Conservation (phyloP, 441 rosid genomes). For the Populus hybrid region DNA sequence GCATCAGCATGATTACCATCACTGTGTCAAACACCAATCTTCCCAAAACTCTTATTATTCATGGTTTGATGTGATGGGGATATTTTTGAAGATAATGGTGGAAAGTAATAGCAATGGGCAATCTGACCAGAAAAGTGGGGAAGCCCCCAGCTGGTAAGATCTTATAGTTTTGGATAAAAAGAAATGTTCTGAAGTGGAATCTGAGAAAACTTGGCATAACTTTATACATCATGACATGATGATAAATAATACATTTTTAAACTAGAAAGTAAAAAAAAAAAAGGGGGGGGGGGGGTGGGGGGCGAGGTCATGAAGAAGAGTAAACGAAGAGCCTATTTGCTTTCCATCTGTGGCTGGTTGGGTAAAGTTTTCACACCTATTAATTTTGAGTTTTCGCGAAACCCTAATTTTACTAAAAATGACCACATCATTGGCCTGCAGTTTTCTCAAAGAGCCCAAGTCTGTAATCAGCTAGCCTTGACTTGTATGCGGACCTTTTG, state of each 20-base stretch:
- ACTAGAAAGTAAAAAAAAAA: neutral
- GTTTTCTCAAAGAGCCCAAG: conserved; percentile 56
- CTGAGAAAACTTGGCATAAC: neutral
- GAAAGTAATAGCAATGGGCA: neutral
- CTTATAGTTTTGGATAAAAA: neutral
- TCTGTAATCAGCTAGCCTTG: conserved; percentile 61
- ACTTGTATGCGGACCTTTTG: conserved; percentile 59
- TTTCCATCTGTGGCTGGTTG: conserved; percentile 33
- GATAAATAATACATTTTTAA: conserved; percentile 16
- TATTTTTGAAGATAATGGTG: neutral
- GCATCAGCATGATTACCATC: conserved; percentile 1
- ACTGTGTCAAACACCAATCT: conserved; percentile 8
- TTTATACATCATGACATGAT: conserved; percentile 12
- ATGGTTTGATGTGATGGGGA: conserved; percentile 18
- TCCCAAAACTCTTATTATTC: conserved; percentile 1
- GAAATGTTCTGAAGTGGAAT: neutral
- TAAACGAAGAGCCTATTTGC: conserved; percentile 19
- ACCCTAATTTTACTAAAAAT: conserved; percentile 5
- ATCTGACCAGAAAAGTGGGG: neutral
- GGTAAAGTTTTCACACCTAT: conserved; percentile 24
- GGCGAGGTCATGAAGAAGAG: neutral
- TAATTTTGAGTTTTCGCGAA: conserved; percentile 12
- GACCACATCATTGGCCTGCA: conserved; percentile 10
- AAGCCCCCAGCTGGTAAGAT: neutral
- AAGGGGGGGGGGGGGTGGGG: no score